Base-by-base conservation (phyloP, 2,329 filamentous ascomycete species). In the Aspergillus puulaauensis region DNA sequence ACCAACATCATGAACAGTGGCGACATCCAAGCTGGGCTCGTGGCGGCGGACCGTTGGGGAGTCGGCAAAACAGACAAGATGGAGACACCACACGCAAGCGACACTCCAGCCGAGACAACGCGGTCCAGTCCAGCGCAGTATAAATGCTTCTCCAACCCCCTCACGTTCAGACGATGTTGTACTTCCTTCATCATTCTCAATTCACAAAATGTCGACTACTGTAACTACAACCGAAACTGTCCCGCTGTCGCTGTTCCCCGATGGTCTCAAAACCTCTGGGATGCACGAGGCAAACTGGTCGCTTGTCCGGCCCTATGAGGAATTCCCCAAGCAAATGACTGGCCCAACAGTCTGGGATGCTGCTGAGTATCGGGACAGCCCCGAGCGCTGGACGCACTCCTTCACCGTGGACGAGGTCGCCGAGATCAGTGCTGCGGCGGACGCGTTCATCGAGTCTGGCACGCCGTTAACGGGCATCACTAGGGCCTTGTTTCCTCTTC, bases 311-410 rank as follows among this genome's bases (percentile, higher is more conserved):
- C 83, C 88, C 0, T 93, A 91, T 71, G 79, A 82, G 0, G 80
- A 82, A 15, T 93, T 93, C 67, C 90, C 90, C 44, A 83, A 84
- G 58, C 75, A 87, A 59, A 91, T 93, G 70, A 80, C 80, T 0
- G 90, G 90, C 11, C 83, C 84, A 0, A 93, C 89, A 0, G 85
- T 90, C 31, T 95, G 90, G 90, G 80, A 82, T 54, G 80, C 83
- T 5, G 82, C 85, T 31, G 87, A 90, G 33, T 90, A 87, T 67
- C 78, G 77, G 54, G 73, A 82, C 62, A 79, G 82, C 65, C 85
- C 87, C 0, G 86, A 90, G 65, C 82, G 82, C 71, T 93, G 90
- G 90, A 86, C 87, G 5, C 89, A 92, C 74, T 76, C 77, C 7
- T 90, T 93, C 70, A 87, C 82, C 0, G 73, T 80, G 0, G 81